Base-by-base conservation (phyloP, 2,329 filamentous ascomycete genomes). In the Microdochium paspali region DNA sequence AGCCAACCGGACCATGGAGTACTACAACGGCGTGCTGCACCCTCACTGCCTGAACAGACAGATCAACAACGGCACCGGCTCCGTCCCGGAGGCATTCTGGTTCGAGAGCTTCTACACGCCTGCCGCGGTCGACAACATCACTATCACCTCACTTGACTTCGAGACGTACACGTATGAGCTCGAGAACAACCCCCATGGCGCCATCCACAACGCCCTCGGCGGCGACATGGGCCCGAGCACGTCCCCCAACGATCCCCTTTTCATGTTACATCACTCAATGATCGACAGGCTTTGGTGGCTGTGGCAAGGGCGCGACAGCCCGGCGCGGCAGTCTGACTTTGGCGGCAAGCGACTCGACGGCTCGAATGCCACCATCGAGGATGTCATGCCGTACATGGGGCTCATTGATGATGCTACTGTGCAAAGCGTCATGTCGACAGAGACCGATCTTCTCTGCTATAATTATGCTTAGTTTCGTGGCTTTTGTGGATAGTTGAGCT, bases 201-300 rank as follows among this genome's bases (percentile, higher is more conserved):
- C 55, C 15, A 57, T 53, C 45, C 63, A 65, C 45, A 62, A 59
- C 47, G 55, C 55, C 3, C 60, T 64, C 35, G 63, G 51, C 1
- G 69, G 69, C 24, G 69, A 72, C 49, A 68, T 67, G 1, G 68
- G 64, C 24, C 62, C 69, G 44, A 69, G 58, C 46, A 62, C 61
- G 2, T 67, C 60, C 5, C 69, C 67, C 4, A 66, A 20, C 7
- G 42, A 63, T 48, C 59, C 58, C 2, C 44, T 58, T 3, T 63
- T 62, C 46, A 61, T 61, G 49, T 51, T 63, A 15, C 61, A 63
- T 47, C 61, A 62, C 44, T 45, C 51, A 3, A 56, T 61, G 46
- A 46, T 63, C 1, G 60, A 63, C 46, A 52, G 57, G 18, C n/a
- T 63, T 18, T 63, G 60, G 61, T 56, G 50, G 40, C 30, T 46